phyloP scores from a whole-genome alignment of 495 filamentous ascomycete genomes.

The Daldinia grandis region DNA sequence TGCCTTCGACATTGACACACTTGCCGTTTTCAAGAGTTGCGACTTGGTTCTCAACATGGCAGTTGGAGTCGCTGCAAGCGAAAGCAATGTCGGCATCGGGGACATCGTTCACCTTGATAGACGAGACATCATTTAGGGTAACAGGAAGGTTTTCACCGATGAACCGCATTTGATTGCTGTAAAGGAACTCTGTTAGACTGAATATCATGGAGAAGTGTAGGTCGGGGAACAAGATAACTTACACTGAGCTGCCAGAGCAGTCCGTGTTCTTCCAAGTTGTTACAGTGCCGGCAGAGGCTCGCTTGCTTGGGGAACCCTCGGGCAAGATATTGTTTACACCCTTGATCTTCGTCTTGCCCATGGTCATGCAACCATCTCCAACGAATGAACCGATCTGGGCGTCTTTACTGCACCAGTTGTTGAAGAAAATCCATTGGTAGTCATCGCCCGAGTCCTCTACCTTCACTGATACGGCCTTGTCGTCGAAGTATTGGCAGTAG shows the following conservation, averaged over 20 bases:
- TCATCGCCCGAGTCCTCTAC: background rate
- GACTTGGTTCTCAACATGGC: slow-evolving; percentile 27
- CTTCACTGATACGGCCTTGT: background rate
- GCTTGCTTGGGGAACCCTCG: background rate
- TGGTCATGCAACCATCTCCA: background rate
- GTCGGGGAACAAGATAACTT: background rate
- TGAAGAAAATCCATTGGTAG: background rate
- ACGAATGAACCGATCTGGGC: background rate
- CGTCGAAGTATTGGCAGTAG: background rate
- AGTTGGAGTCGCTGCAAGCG: slow-evolving; percentile 21
- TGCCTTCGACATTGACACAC: slow-evolving; percentile 24
- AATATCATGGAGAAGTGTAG: background rate
- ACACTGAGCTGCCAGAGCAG: background rate
- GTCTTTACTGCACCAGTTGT: background rate
- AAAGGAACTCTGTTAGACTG: background rate
- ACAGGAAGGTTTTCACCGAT: background rate
- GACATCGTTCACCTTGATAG: slow-evolving; percentile 19
- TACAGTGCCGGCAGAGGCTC: background rate
- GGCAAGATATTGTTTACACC: background rate
- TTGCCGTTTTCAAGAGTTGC: slow-evolving; percentile 16
- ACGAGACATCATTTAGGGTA: background rate
- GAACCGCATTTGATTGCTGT: background rate
- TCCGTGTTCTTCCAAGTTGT: background rate
- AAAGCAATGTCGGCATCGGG: slow-evolving; percentile 16
- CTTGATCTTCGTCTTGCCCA: background rate